Conservation (phyloP, 2,329 filamentous ascomycete genomes). For the Paecilomyces formosus region DNA sequence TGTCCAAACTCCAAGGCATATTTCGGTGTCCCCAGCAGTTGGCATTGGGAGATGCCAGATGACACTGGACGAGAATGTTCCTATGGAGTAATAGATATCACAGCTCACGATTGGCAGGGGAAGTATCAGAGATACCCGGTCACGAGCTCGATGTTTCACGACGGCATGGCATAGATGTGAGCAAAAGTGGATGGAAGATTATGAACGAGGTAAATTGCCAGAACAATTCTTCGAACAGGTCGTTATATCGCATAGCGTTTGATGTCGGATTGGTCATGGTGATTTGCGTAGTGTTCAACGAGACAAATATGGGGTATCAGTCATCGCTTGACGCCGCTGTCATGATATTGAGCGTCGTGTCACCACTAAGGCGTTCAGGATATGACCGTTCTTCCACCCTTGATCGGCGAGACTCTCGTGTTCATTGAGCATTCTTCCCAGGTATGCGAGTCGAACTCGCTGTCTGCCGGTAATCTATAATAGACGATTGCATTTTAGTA, state of each 20-base stretch:
- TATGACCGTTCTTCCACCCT: constrained; percentile 67
- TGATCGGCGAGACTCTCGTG: constrained; percentile 57
- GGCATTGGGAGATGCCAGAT: neutral
- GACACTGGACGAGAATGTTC: neutral
- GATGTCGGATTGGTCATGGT: neutral
- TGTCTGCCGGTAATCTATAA: constrained; percentile 51
- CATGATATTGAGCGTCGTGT: constrained; percentile 10
- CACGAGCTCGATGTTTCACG: neutral
- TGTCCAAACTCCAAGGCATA: neutral
- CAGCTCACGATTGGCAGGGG: neutral
- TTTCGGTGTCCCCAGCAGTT: neutral
- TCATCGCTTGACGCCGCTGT: neutral
- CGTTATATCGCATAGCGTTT: neutral
- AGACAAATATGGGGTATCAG: neutral
- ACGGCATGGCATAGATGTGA: neutral
- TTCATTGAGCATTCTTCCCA: constrained; percentile 73
- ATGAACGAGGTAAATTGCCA: neutral
- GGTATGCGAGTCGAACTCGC: constrained; percentile 65
- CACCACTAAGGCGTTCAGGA: constrained; percentile 69
- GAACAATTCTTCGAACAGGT: neutral
- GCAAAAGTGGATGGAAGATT: neutral
- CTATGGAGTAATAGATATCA: neutral
- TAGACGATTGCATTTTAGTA: constrained; percentile 3
- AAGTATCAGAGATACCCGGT: neutral
- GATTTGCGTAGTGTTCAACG: neutral